Conservation (phyloP, 192 early-diverging fungal genomes). For the Cetraspora pellucida region DNA sequence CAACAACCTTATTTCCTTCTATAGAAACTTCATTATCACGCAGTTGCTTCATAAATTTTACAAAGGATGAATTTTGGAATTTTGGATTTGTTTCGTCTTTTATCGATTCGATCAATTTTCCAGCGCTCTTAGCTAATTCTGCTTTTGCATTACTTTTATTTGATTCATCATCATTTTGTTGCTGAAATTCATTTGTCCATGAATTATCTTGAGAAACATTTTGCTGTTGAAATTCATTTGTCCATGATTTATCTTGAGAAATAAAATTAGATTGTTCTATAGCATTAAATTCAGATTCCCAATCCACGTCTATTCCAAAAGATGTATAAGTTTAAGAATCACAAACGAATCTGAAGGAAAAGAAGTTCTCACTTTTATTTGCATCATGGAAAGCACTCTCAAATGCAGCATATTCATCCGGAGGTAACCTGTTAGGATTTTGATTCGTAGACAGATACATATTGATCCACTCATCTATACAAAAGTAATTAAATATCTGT, state of each 20-base stretch:
- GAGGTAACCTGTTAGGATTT: constrained; percentile 24
- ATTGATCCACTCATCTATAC: constrained; percentile 46
- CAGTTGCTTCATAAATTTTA: constrained; percentile 91
- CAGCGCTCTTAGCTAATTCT: constrained; percentile 80
- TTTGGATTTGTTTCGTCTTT: constrained; percentile 83
- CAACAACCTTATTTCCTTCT: constrained; percentile 87
- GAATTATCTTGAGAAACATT: constrained; percentile 47
- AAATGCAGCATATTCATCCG: constrained; percentile 66
- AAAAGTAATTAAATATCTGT: constrained; percentile 5
- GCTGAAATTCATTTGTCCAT: constrained; percentile 60
- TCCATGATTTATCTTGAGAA: constrained; percentile 51
- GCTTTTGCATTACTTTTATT: constrained; percentile 54
- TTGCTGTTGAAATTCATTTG: constrained; percentile 58
- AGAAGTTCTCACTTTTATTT: constrained; percentile 44
- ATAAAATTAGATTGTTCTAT: constrained; percentile 28
- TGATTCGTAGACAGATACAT: constrained; percentile 49
- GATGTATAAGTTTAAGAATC: neutral
- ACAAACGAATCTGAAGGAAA: neutral
- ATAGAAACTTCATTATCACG: constrained; percentile 87
- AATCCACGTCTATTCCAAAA: constrained; percentile 35
- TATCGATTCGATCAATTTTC: constrained; percentile 77
- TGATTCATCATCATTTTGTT: constrained; percentile 47
- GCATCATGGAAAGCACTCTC: constrained; percentile 69
- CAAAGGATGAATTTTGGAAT: constrained; percentile 89
- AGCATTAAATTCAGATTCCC: constrained; percentile 65